Conservation (phyloP, 345 rosid genomes). For the Balakata baccata region DNA sequence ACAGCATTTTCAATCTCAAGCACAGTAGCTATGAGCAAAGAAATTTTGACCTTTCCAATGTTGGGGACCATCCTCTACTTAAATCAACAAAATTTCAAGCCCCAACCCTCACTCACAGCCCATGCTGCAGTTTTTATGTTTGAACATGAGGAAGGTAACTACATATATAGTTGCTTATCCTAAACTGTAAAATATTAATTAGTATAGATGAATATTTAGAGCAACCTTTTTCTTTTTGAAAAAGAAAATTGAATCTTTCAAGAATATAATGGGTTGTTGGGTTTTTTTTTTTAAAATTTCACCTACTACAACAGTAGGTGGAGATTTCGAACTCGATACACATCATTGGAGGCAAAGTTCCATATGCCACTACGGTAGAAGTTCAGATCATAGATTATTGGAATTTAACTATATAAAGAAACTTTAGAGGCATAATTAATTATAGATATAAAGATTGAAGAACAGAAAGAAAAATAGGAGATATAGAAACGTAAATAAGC, state of each 20-base stretch:
- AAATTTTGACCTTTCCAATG: conserved; percentile 1
- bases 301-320: too few species aligned
- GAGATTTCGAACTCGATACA: too few species aligned
- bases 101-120: background rate
- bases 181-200: too few species aligned
- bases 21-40: conserved; percentile 5
- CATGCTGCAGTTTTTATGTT: background rate
- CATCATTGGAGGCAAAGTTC: too few species aligned
- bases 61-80: conserved; percentile 12
- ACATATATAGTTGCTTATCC: background rate
- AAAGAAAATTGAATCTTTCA: background rate
- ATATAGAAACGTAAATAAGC: conserved; percentile 1
- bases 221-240: too few species aligned
- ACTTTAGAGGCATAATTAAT: too few species aligned
- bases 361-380: too few species aligned
- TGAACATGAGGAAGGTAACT: background rate
- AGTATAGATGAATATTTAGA: too few species aligned
- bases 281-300: too few species aligned
- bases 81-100: too few species aligned
- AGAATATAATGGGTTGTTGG: background rate
- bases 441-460: background rate
- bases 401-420: background rate
- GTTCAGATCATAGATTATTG: too few species aligned
- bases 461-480: background rate
- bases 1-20: background rate